Percentiles rank a stretch among this genome's conserved stretches.
Evolutionary conservation across 306 rosid genomes (phyloP).

Genomic region (Benincasa hispida): DNA sequence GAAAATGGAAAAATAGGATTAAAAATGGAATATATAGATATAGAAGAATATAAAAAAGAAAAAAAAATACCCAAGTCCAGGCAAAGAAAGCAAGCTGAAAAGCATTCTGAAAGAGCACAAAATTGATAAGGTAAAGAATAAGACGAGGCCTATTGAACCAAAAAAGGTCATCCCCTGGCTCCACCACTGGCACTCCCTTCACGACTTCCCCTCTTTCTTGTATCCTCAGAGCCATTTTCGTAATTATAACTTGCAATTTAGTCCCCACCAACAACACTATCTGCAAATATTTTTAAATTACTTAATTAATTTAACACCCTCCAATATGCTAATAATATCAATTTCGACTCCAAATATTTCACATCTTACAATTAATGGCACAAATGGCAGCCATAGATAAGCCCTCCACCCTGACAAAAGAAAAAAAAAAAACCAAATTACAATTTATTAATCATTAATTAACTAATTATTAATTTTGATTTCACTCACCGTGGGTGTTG

Average conservation of each 20-base stretch:
- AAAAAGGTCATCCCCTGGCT: conserved; percentile 67
- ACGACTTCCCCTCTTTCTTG: conserved; percentile 70
- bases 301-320: too few relatives aligned
- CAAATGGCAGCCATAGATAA: conserved; percentile 68
- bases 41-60: not conserved
- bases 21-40: too few relatives aligned
- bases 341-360: not conserved
- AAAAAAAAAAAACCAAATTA: not conserved
- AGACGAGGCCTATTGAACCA: conserved; percentile 72
- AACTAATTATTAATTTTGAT: not conserved
- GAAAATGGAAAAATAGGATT: not conserved
- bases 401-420: conserved; percentile 56
- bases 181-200: conserved; percentile 67
- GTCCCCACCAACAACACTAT: conserved; percentile 66
- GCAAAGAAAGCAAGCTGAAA: conserved; percentile 13
- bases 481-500: conserved; percentile 52
- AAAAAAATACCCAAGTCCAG: conserved; percentile 8
- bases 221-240: conserved; percentile 67
- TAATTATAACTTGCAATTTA: conserved; percentile 77
- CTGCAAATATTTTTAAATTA: conserved; percentile 12
- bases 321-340: not conserved
- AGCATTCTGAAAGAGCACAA: conserved; percentile 54
- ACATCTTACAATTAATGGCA: conserved; percentile 70
- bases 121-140: conserved; percentile 66
- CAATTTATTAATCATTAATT: not conserved